These are phyloP conservation scores for Evansstolkia leycettana DNA, from an alignment of 495 filamentous ascomycete genomes.

Conservation along the genomic window DNA sequence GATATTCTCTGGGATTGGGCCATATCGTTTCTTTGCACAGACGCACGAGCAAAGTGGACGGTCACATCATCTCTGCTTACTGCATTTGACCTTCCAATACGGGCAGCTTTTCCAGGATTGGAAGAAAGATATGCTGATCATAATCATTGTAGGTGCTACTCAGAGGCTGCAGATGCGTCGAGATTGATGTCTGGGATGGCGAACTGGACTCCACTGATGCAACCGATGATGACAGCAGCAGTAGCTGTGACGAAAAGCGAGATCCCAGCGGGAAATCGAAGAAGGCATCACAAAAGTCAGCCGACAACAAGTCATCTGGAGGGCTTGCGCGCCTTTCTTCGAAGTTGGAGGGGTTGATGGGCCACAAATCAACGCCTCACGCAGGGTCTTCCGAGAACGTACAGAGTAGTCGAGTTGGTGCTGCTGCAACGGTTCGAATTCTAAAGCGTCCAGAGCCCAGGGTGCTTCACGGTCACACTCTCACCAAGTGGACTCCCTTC, in stretches of 20 bases:
- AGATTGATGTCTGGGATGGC: constrained; percentile 95
- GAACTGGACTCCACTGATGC: constrained; percentile 30
- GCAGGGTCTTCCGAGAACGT: constrained; percentile 2
- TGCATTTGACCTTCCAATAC: no score
- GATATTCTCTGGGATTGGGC: no score
- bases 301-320: constrained; percentile 9
- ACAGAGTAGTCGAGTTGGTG: constrained; percentile 12
- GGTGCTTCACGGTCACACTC: constrained; percentile 80
- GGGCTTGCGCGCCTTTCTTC: constrained; percentile 7
- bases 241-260: constrained; percentile 12
- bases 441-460: constrained; percentile 48
- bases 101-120: no score
- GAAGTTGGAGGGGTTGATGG: constrained; percentile 14
- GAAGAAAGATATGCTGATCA: neutral
- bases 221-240: constrained; percentile 13
- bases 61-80: no score
- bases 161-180: constrained; percentile 81
- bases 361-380: constrained; percentile 7
- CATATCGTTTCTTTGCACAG: no score
- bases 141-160: constrained; percentile 42
- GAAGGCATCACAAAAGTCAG: constrained; percentile 1
- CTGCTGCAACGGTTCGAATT: constrained; percentile 9
- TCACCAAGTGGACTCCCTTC: constrained; percentile 79
- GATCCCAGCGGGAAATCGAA: constrained; percentile 6
- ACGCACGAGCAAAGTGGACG: no score